phyloP scores from a whole-genome alignment of 2,329 filamentous ascomycete genomes.

The Cryphonectria japonica region DNA sequence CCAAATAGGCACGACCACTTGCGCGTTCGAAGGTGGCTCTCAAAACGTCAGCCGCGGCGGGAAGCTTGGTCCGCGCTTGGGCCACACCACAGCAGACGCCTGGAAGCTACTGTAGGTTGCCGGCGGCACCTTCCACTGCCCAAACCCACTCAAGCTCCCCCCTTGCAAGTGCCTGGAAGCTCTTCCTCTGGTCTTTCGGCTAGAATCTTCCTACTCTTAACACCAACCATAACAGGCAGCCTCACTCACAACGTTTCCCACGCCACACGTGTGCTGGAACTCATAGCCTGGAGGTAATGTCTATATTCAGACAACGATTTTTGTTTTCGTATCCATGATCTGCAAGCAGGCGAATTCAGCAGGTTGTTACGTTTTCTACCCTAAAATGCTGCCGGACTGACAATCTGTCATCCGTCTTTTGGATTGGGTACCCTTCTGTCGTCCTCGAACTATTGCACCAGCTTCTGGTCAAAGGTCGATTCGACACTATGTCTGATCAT shows the following conservation, averaged over 20 bases:
- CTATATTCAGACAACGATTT: background rate
- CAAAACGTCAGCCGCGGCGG: conserved; percentile 12
- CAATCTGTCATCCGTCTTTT: background rate
- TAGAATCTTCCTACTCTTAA: background rate
- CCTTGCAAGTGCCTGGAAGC: background rate
- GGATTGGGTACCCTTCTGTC: too few relatives aligned
- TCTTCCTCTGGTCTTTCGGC: background rate
- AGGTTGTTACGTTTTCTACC: background rate
- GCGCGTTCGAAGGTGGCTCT: conserved; percentile 16
- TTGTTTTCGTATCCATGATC: background rate
- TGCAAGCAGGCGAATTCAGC: background rate
- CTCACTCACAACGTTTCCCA: background rate
- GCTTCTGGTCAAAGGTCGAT: background rate
- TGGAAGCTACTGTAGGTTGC: background rate
- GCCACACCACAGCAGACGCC: background rate
- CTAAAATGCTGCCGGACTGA: conserved; percentile 15
- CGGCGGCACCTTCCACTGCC: conserved; percentile 7
- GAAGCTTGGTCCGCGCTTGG: conserved; percentile 2
- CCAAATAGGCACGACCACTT: conserved; percentile 12
- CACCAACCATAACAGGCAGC: too few relatives aligned
- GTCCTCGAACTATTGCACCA: background rate
- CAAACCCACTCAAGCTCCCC: conserved; percentile 1
- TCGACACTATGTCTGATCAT: background rate
- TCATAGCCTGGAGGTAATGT: background rate
- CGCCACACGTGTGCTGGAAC: background rate